Evolutionary conservation across 768 basidiomycete species (phyloP).

Genomic region (Mycena galericulata): DNA sequence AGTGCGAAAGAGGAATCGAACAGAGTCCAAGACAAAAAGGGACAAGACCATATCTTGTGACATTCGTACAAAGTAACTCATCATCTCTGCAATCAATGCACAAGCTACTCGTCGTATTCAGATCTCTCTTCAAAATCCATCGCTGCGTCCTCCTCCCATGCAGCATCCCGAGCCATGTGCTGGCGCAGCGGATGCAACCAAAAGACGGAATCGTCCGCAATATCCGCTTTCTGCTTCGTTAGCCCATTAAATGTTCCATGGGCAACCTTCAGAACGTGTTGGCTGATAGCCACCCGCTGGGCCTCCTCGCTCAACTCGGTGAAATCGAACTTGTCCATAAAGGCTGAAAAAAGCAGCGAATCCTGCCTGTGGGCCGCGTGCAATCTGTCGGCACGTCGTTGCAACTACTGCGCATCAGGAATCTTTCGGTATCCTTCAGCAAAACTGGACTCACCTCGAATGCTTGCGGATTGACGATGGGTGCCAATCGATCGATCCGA

Average conservation of each 20-base stretch:
- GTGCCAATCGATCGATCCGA: not conserved
- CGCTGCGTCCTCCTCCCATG: too few relatives aligned
- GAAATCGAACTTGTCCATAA: constrained; percentile 13
- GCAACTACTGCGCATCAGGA: not conserved
- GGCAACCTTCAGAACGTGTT: constrained; percentile 10
- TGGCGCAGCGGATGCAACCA: constrained; percentile 33
- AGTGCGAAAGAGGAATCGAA: too few relatives aligned
- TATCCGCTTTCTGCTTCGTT: not conserved
- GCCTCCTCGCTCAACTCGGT: constrained; percentile 15
- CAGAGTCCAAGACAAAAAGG: too few relatives aligned
- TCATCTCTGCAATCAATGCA: too few relatives aligned
- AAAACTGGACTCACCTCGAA: constrained; percentile 4
- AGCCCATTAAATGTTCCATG: constrained; percentile 5
- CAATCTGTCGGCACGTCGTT: not conserved
- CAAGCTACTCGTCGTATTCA: too few relatives aligned
- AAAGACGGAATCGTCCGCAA: constrained; percentile 25
- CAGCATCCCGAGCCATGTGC: too few relatives aligned
- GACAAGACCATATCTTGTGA: too few relatives aligned
- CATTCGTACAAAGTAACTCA: too few relatives aligned
- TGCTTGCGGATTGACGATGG: not conserved
- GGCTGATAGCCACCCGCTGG: constrained; percentile 9
- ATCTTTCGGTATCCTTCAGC: not conserved
- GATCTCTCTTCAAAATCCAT: too few relatives aligned
- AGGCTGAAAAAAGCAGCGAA: not conserved
- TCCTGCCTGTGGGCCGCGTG: not conserved